Base-by-base conservation (phyloP, 2,329 filamentous ascomycete species). In the Dothidotthia symphoricarpi region DNA sequence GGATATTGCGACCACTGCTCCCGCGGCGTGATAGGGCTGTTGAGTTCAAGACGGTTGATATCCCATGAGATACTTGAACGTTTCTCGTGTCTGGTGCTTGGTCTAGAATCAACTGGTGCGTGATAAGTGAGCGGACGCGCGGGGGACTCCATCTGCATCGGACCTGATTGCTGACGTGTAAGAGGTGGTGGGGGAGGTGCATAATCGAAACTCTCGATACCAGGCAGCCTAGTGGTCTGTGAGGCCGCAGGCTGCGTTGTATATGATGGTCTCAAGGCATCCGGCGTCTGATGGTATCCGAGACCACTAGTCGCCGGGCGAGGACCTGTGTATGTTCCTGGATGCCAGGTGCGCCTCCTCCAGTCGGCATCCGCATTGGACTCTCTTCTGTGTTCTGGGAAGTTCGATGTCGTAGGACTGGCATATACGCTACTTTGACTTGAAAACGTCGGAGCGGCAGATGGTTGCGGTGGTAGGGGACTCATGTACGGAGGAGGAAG, bases 201-300 rank as follows among this genome's bases (percentile, higher is more conserved):
- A 39, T 87, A 83, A 57, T 91, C 88, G 55, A 96, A 95, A 12
- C 88, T 94, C 63, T 95, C 88, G 50, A 96, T 96, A 11, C 90
- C 89, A 1, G 90, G 90, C 11, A 96, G 75, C 26, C 88, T 81
- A 11, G 88, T 73, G 4, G 75, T 78, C 52, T 83, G 81, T 34
- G 68, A 58, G 65, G 74, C 64, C 68, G 80, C 50, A 64, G 78
- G 59, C 66, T 78, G 63, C 59, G 76, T 60, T 41, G 76, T 58
- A 70, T 78, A 67, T 57, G 79, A 56, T 62, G 80, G 61, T 69
- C 78, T 68, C 70, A 81, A 61, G 66, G 81, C 57, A 55, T 83
- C 79, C 5, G 86, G 81, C 4, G 82, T 88, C 45, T 86, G 81
- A 26, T 88, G 85, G 47, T 87, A 85, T 54, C 80, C 86, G 36